These are phyloP conservation scores for Solanum piurae DNA, from an alignment of 257 asterid genomes.

Conservation along the genomic window DNA sequence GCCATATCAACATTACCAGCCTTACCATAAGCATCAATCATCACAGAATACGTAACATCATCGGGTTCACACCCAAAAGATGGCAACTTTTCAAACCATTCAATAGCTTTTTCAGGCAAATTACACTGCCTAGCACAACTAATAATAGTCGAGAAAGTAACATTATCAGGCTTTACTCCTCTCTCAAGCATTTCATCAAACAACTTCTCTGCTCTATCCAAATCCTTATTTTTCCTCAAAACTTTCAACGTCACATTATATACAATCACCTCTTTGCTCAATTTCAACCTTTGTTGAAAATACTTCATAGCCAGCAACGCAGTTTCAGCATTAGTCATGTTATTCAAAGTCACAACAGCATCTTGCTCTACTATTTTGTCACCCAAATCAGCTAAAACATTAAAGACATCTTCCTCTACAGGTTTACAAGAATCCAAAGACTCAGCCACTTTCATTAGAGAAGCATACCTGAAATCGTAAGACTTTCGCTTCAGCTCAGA, in stretches of 20 bases:
- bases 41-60: constrained; percentile 56
- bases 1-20: constrained; percentile 71
- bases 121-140: constrained; percentile 77
- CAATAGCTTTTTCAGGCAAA: constrained; percentile 65
- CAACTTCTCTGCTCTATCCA: constrained; percentile 44
- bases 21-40: constrained; percentile 81
- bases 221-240: constrained; percentile 54
- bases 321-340: constrained; percentile 50
- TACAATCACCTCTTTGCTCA: constrained; percentile 35
- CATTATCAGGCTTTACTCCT: constrained; percentile 71
- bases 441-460: constrained; percentile 38
- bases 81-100: constrained; percentile 84
- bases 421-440: constrained; percentile 49
- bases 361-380: constrained; percentile 44
- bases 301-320: constrained; percentile 42
- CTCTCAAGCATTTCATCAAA: constrained; percentile 56
- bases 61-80: constrained; percentile 66
- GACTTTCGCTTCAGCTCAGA: constrained; percentile 37
- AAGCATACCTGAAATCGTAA: constrained; percentile 51
- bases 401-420: constrained; percentile 25
- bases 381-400: constrained; percentile 27
- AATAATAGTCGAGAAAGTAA: constrained; percentile 76
- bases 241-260: constrained; percentile 82
- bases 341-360: constrained; percentile 56
- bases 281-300: constrained; percentile 29